Evolutionary conservation across 2,329 filamentous ascomycete genomes (phyloP).

Genomic region (Fusarium stilboides): DNA sequence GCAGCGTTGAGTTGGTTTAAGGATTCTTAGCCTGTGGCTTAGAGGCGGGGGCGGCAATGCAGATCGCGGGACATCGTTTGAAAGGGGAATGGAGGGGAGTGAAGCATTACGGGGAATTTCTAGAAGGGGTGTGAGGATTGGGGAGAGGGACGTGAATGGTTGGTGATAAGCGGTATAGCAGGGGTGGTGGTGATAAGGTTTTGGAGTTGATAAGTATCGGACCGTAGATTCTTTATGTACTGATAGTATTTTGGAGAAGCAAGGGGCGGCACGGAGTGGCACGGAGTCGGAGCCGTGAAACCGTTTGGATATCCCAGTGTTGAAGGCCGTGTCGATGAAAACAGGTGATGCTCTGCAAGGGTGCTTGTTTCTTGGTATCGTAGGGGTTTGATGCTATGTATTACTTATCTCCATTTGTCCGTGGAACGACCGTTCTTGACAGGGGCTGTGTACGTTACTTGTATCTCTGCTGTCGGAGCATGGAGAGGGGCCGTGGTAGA

Average conservation of each 20-base stretch:
- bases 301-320: constrained; percentile 19
- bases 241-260: constrained; percentile 11
- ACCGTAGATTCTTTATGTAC: constrained; percentile 2
- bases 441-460: background rate
- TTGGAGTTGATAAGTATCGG: constrained; percentile 25
- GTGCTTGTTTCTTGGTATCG: constrained; percentile 16
- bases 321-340: background rate
- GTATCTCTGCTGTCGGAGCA: background rate
- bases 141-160: constrained; percentile 4
- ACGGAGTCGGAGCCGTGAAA: constrained; percentile 26
- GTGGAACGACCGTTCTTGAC: background rate
- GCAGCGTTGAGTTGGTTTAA: constrained; percentile 20
- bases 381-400: constrained; percentile 28
- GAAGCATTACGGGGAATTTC: constrained; percentile 13
- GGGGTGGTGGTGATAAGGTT: constrained; percentile 23
- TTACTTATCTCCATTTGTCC: constrained; percentile 11
- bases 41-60: constrained; percentile 26
- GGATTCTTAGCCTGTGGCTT: constrained; percentile 17
- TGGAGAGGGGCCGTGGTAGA: constrained; percentile 1
- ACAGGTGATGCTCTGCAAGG: constrained; percentile 15
- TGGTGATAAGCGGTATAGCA: background rate
- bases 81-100: constrained; percentile 16
- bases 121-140: constrained; percentile 32
- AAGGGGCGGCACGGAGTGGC: background rate
- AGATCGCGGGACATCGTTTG: constrained; percentile 31